phyloP scores from a whole-genome alignment of 164 flowering plant genomes.

The Pachysandra terminalis region DNA sequence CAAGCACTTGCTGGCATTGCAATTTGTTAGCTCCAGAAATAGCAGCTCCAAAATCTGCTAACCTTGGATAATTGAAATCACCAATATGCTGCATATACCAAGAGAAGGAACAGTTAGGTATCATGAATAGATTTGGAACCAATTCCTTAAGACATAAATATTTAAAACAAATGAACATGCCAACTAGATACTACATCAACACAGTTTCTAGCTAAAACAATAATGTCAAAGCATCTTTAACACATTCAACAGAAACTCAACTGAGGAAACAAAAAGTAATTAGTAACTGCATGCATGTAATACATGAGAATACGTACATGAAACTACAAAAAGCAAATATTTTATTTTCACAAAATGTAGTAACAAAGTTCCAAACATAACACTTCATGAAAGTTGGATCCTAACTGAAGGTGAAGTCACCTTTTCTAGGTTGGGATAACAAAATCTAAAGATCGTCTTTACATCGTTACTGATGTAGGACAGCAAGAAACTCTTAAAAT shows the following conservation, averaged over 20 bases:
- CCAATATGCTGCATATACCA: slow-evolving; percentile 77
- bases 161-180: not conserved
- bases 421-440: no score
- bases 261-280: no score
- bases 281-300: no score
- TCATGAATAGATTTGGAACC: not conserved
- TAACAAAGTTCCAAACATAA: no score
- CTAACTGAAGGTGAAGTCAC: no score
- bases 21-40: slow-evolving; percentile 88
- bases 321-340: no score
- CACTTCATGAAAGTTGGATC: no score
- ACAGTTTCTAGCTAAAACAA: not conserved
- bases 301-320: no score
- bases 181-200: not conserved
- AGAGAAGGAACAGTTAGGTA: not conserved
- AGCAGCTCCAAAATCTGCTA: slow-evolving; percentile 99
- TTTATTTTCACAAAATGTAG: no score
- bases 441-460: no score
- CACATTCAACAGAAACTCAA: not conserved
- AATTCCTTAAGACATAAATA: not conserved
- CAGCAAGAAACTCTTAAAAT: no score
- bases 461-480: no score
- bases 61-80: slow-evolving; percentile 80
- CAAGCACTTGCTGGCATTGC: slow-evolving; percentile 87
- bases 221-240: not conserved